These are phyloP conservation scores for Ramaria sp. DNA, from an alignment of 768 basidiomycete genomes.

Conservation along the genomic window DNA sequence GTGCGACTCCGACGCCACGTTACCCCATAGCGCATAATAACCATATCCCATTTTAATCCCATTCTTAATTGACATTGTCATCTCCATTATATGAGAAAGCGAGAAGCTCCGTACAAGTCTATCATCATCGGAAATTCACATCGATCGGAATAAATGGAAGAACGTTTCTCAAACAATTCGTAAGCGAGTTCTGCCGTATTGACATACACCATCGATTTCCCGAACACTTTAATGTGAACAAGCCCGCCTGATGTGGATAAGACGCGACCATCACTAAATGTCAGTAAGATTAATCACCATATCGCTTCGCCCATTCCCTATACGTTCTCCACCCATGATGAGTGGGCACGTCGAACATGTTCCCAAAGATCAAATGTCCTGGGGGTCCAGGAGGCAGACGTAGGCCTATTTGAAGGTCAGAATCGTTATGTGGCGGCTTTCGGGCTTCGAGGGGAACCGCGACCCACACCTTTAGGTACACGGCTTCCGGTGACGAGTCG, in stretches of 20 bases:
- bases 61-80: no score
- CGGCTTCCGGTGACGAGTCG: no score
- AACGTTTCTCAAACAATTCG: background rate
- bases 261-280: background rate
- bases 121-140: background rate
- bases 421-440: no score
- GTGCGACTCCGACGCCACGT: background rate
- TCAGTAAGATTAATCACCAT: background rate
- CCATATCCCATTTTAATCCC: background rate
- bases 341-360: conserved; percentile 9
- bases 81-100: background rate
- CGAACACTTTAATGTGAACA: background rate
- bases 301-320: conserved; percentile 7
- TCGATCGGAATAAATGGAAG: background rate
- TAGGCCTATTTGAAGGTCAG: background rate
- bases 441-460: no score
- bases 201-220: background rate
- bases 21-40: background rate
- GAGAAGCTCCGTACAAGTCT: background rate
- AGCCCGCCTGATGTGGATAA: background rate
- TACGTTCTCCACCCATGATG: conserved; percentile 2
- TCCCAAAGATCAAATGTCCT: conserved; percentile 4
- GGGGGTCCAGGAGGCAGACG: conserved; percentile 11
- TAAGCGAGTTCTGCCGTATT: background rate
- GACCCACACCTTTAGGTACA: no score